Evolutionary conservation across 371 early-diverging fungal genomes (phyloP).

Genomic region (Mucor lusitanicus): DNA sequence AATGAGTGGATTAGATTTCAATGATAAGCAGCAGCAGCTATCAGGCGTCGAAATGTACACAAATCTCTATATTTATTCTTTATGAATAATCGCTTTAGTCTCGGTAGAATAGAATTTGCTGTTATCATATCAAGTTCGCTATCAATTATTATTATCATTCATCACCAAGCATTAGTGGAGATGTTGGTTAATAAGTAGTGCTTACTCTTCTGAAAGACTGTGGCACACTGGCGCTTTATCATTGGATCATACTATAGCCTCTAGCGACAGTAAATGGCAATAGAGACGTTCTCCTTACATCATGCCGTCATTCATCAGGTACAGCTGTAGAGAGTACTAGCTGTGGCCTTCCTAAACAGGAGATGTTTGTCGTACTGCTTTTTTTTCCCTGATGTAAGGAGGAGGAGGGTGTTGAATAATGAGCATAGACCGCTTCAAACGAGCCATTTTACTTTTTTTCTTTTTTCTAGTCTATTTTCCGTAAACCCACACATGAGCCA

Average conservation of each 20-base stretch:
- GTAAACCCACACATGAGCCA: conserved; percentile 15
- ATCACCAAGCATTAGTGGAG: too few relatives aligned
- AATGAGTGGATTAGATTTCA: too few relatives aligned
- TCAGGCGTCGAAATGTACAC: too few relatives aligned
- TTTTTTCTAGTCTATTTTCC: background rate
- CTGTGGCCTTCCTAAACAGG: background rate
- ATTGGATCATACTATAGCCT: background rate
- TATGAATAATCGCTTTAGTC: too few relatives aligned
- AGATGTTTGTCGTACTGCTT: background rate
- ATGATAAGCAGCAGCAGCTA: too few relatives aligned
- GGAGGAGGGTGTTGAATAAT: background rate
- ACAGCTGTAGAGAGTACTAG: background rate
- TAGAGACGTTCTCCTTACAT: background rate
- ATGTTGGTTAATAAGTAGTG: background rate
- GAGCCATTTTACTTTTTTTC: conserved; percentile 9
- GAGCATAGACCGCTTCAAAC: background rate
- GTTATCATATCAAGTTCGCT: background rate
- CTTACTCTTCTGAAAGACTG: background rate
- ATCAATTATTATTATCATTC: too few relatives aligned
- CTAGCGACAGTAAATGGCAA: background rate
- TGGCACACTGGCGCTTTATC: background rate
- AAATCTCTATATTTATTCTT: too few relatives aligned
- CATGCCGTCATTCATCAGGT: background rate
- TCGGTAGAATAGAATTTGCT: too few relatives aligned
- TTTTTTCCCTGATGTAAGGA: background rate